phyloP scores from a whole-genome alignment of 306 rosid species.

The Cicer arietinum region DNA sequence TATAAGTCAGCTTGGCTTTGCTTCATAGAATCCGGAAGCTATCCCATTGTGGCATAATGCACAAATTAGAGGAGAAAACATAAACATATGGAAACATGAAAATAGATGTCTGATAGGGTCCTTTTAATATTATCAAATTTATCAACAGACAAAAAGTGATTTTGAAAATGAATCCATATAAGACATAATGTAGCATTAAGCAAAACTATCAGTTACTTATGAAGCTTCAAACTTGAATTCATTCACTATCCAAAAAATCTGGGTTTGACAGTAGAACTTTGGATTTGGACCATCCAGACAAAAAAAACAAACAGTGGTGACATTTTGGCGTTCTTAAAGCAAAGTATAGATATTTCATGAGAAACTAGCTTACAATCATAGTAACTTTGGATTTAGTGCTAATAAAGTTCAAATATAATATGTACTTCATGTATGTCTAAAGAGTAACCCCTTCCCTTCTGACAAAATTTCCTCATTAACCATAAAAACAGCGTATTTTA shows the following conservation, averaged over 20 bases:
- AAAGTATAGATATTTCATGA: not conserved
- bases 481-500: not conserved
- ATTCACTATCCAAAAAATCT: constrained; percentile 16
- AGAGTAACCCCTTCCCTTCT: constrained; percentile 27
- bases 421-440: constrained; percentile 27
- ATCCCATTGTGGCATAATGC: not conserved
- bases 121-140: constrained; percentile 35
- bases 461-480: constrained; percentile 15
- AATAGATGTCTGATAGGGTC: constrained; percentile 22
- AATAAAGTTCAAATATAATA: constrained; percentile 25
- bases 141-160: constrained; percentile 21
- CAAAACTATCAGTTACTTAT: not conserved
- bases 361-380: not conserved
- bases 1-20: no score
- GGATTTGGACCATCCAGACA: constrained; percentile 30
- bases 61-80: constrained; percentile 29
- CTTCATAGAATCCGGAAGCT: fast-evolving
- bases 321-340: not conserved
- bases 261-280: constrained; percentile 22
- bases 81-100: constrained; percentile 27
- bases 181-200: constrained; percentile 37
- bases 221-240: constrained; percentile 23
- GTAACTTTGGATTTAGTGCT: not conserved
- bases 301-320: not conserved
- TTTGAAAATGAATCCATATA: constrained; percentile 19